Base-by-base conservation (phyloP, 495 filamentous ascomycete species). In the Letharia lupina region DNA sequence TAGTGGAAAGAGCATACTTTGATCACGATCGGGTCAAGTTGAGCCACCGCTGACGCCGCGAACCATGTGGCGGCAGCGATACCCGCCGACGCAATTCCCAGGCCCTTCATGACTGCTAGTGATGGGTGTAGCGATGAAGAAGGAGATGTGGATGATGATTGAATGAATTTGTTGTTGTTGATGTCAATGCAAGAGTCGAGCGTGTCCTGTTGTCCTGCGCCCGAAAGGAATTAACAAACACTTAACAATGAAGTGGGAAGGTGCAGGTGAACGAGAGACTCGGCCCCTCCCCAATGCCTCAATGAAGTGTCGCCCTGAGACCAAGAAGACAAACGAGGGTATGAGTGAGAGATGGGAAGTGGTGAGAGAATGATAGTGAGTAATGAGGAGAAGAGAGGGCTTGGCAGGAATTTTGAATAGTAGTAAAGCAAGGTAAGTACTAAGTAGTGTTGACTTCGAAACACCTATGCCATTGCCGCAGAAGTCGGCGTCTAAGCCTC, bases 21-120 rank as follows among this genome's bases (percentile, higher is more conserved):
- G 80, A 88, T 86, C 64, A 88, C 71, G 69, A 91, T 89, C 13
- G 88, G 87, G 65, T 88, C 86, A 31, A 90, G 66, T 61, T 80
- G 77, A 23, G 85, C 83, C 56, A 82, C 78, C 31, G 80, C 81
- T 42, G 81, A 77, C 67, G 82, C 70, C n/a, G 84, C 70, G 65
- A 86, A 69, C 76, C 70, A 67, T 42, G 69, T 61, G 72, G 81
- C 69, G 69, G 79, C 75, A 50, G 80, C 76, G 60, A 79, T 67
- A 67, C 72, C 67, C 67, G 78, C 67, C 40, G 81, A 78, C 18
- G 76, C 60, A 58, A 63, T 18, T 40, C 41, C 33, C 35, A 67
- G 45, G 23, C 62, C 62, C 72, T 79, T 81, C 79, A 81, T 80
- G 41, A 58, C 71, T 71, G 65, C 15, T 56, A 28, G 58, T 66